Evolutionary conservation across 1,139 yeast genomes (phyloP).

Genomic region (Taiozyma onychis): DNA sequence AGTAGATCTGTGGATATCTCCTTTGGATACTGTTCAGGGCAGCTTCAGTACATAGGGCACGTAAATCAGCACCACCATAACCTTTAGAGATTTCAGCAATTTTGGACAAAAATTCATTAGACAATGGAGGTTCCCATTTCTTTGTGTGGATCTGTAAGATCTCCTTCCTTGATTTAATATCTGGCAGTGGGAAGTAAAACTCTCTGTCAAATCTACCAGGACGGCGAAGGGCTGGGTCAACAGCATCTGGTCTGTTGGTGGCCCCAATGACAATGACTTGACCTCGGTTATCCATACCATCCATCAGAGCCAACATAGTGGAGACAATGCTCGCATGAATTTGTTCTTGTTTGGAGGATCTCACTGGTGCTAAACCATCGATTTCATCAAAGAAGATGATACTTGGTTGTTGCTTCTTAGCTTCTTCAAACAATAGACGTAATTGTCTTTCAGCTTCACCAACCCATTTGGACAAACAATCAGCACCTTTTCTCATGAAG

Average conservation of each 20-base stretch:
- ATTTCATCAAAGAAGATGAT: constrained; percentile 96
- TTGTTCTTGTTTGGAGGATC: constrained; percentile 96
- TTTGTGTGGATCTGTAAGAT: constrained; percentile 81
- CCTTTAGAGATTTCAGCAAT: constrained; percentile 87
- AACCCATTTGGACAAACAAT: constrained; percentile 95
- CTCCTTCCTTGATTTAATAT: constrained; percentile 67
- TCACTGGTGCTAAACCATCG: constrained; percentile 96
- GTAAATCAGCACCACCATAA: constrained; percentile 95
- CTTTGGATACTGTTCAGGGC: constrained; percentile 90
- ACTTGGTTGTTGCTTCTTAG: constrained; percentile 92
- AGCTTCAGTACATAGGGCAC: constrained; percentile 94
- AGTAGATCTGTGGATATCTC: constrained; percentile 88
- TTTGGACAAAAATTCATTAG: constrained; percentile 51
- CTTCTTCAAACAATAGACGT: constrained; percentile 88
- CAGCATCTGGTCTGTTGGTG: constrained; percentile 95
- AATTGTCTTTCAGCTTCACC: constrained; percentile 98
- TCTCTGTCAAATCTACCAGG: constrained; percentile 98
- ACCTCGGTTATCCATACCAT: constrained; percentile 97
- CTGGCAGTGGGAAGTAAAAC: constrained; percentile 93
- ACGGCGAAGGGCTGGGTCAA: constrained; percentile 94
- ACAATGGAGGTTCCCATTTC: constrained; percentile 78
- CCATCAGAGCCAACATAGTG: constrained; percentile 91
- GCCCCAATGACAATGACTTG: constrained; percentile 98
- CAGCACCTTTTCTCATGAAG: constrained; percentile 98
- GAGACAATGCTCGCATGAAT: constrained; percentile 97